phyloP scores from a whole-genome alignment of 208 protist species.

The Trypanosoma avium region DNA sequence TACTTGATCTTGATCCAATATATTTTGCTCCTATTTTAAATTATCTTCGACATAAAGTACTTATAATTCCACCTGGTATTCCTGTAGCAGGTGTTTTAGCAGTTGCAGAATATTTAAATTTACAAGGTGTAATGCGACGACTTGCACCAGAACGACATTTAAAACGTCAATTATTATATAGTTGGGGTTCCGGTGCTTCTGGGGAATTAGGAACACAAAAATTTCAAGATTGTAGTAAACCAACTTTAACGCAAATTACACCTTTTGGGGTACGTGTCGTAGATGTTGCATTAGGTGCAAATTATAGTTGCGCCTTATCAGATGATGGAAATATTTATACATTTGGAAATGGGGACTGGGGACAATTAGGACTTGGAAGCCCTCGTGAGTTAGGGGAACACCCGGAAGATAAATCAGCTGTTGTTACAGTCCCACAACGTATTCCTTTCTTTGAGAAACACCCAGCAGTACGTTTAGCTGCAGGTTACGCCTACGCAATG shows the following conservation, averaged over 20 bases:
- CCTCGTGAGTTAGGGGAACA: slow-evolving; percentile 36
- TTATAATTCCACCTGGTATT: slow-evolving; percentile 61
- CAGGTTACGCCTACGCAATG: slow-evolving; percentile 86
- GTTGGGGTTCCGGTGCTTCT: slow-evolving; percentile 74
- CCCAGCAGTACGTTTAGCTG: slow-evolving; percentile 53
- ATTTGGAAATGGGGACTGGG: slow-evolving; percentile 86
- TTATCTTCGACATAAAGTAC: slow-evolving; percentile 66
- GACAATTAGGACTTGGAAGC: slow-evolving; percentile 76
- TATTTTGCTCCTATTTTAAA: slow-evolving; percentile 84
- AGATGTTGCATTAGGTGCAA: slow-evolving; percentile 76
- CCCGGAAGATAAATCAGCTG: slow-evolving; percentile 39
- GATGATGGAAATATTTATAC: slow-evolving; percentile 67
- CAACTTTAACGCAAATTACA: slow-evolving; percentile 55
- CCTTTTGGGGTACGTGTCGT: slow-evolving; percentile 65
- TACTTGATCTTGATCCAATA: slow-evolving; percentile 80
- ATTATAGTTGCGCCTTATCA: slow-evolving; percentile 77
- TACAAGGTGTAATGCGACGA: slow-evolving; percentile 50
- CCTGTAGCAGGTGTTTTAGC: slow-evolving; percentile 60
- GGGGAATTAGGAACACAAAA: slow-evolving; percentile 82
- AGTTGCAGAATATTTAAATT: slow-evolving; percentile 75
- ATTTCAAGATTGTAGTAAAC: slow-evolving; percentile 51
- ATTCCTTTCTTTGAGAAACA: slow-evolving; percentile 68
- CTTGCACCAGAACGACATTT: slow-evolving; percentile 40
- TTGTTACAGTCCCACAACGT: slow-evolving; percentile 60
- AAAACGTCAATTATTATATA: slow-evolving; percentile 64